Evolutionary conservation across 2,329 filamentous ascomycete species (phyloP).

Genomic region (Ciborinia camelliae): DNA sequence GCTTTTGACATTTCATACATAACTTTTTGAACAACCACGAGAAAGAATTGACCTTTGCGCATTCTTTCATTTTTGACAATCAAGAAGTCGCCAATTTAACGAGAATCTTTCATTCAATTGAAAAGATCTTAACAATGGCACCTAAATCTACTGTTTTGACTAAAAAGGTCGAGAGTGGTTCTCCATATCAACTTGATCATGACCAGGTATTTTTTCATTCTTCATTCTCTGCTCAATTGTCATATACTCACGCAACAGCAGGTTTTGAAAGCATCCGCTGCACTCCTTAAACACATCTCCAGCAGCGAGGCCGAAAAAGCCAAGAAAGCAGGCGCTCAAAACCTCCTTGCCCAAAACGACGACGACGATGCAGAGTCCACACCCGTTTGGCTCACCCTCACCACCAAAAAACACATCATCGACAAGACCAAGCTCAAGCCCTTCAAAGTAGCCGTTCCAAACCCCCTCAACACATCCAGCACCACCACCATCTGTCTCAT

Average conservation of each 20-base stretch:
- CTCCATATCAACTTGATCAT: constrained; percentile 37
- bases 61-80: neutral
- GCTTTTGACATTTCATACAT: neutral
- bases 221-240: neutral
- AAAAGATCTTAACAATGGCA: constrained; percentile 28
- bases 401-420: constrained; percentile 62
- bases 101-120: neutral
- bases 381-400: constrained; percentile 60
- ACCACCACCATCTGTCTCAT: constrained; percentile 79
- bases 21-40: constrained; percentile 1
- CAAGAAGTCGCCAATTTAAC: neutral
- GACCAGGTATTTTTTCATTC: constrained; percentile 32
- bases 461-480: constrained; percentile 66
- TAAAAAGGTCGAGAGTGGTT: constrained; percentile 37
- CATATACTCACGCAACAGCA: constrained; percentile 33
- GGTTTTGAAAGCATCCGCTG: constrained; percentile 61
- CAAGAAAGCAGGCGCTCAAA: constrained; percentile 50
- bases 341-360: constrained; percentile 46
- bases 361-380: constrained; percentile 44
- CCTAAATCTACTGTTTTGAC: constrained; percentile 34
- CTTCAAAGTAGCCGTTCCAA: constrained; percentile 73
- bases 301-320: constrained; percentile 46
- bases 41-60: constrained; percentile 10
- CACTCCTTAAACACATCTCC: constrained; percentile 60
- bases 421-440: constrained; percentile 81